Evolutionary conservation across 805 yeast genomes (phyloP).

Genomic region (Sporopachydermia lactativora): DNA sequence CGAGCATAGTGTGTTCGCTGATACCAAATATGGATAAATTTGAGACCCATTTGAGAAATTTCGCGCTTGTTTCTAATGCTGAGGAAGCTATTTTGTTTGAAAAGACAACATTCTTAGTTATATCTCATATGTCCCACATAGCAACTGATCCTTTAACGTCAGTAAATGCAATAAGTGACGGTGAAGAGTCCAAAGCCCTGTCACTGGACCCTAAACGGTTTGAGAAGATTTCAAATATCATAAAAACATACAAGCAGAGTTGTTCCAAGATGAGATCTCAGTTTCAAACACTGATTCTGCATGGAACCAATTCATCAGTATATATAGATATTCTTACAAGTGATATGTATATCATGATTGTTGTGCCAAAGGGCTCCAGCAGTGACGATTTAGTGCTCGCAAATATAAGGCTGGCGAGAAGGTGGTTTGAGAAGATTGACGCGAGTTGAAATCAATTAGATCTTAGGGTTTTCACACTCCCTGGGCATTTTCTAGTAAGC

Average conservation of each 20-base stretch:
- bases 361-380: constrained; percentile 18
- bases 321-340: constrained; percentile 26
- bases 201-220: constrained; percentile 78
- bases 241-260: constrained; percentile 88
- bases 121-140: constrained; percentile 30
- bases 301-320: constrained; percentile 31
- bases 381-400: constrained; percentile 18
- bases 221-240: constrained; percentile 85
- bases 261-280: constrained; percentile 78
- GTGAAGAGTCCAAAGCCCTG: constrained; percentile 10
- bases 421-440: constrained; percentile 25
- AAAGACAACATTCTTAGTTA: constrained; percentile 79
- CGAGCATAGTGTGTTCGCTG: constrained; percentile 84
- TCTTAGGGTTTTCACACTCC: too few species aligned
- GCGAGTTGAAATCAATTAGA: too few species aligned
- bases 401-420: constrained; percentile 23
- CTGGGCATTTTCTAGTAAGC: constrained; percentile 12
- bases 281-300: constrained; percentile 60
- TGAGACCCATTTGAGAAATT: constrained; percentile 58
- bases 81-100: constrained; percentile 87
- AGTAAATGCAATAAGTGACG: constrained; percentile 3
- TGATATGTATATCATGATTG: constrained; percentile 30
- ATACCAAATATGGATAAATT: constrained; percentile 82
- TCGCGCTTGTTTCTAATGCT: constrained; percentile 65
- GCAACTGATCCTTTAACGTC: constrained; percentile 5